Evolutionary conservation across 1,139 yeast species (phyloP).

Genomic region (Yamadazyma songkhlaensis): DNA sequence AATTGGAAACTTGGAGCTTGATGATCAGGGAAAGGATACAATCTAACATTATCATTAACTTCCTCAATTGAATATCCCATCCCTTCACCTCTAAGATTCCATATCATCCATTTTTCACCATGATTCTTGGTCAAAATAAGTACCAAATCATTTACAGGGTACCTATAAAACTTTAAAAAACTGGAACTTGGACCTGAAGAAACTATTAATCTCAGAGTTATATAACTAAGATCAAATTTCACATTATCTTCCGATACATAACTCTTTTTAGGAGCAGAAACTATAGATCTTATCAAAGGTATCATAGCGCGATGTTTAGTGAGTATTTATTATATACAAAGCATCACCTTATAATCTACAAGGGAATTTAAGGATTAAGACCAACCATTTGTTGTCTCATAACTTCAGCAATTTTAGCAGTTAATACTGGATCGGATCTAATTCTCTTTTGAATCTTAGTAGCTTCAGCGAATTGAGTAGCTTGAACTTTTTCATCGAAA

Average conservation of each 20-base stretch:
- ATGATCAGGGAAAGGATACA: slow-evolving; percentile 72
- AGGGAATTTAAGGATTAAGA: slow-evolving; percentile 2
- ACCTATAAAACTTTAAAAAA: slow-evolving; percentile 50
- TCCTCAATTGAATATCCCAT: slow-evolving; percentile 48
- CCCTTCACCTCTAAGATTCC: slow-evolving; percentile 67
- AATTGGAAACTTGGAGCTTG: slow-evolving; percentile 64
- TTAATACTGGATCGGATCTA: slow-evolving; percentile 61
- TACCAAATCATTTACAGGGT: slow-evolving; percentile 50
- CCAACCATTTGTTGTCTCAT: slow-evolving; percentile 30
- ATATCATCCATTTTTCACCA: slow-evolving; percentile 63
- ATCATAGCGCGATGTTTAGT: slow-evolving; percentile 10
- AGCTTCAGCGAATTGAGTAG: slow-evolving; percentile 91
- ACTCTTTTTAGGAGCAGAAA: slow-evolving; percentile 12
- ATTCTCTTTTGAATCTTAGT: slow-evolving; percentile 76
- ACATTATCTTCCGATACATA: slow-evolving; percentile 6
- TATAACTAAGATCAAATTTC: slow-evolving; percentile 59
- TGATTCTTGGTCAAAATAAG: slow-evolving; percentile 49
- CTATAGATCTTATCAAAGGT: slow-evolving; percentile 15
- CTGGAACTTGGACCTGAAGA: slow-evolving; percentile 68
- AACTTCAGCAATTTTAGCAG: slow-evolving; percentile 42
- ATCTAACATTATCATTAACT: slow-evolving; percentile 26
- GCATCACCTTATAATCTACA: background rate
- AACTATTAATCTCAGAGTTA: slow-evolving; percentile 60
- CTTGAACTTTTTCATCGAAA: slow-evolving; percentile 84
- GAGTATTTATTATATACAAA: slow-evolving; percentile 4